Percentiles rank a stretch among this genome's conserved stretches.
phyloP scores from a whole-genome alignment of 805 yeast genomes.

The Sugiyamaella mastotermitis region DNA sequence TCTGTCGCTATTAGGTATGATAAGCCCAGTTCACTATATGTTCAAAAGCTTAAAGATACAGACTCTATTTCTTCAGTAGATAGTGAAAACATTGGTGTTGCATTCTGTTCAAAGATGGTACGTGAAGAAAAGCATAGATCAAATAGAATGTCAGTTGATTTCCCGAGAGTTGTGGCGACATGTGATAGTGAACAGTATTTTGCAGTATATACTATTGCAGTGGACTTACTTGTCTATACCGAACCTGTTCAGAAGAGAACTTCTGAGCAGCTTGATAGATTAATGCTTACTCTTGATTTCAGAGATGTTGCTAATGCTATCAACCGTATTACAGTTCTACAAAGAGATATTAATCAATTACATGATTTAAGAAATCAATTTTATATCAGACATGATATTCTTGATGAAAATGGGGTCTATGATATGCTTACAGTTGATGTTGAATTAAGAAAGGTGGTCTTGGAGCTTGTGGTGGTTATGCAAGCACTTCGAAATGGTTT shows the following conservation, averaged over 20 bases:
- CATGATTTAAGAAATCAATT: constrained; percentile 41
- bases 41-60: constrained; percentile 18
- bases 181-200: constrained; percentile 72
- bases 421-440: constrained; percentile 27
- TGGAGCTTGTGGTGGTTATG: constrained; percentile 31
- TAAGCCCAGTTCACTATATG: constrained; percentile 42
- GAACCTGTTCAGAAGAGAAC: constrained; percentile 63
- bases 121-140: constrained; percentile 24
- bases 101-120: constrained; percentile 14
- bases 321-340: constrained; percentile 43
- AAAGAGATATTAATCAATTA: constrained; percentile 40
- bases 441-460: constrained; percentile 23
- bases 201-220: constrained; percentile 54
- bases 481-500: constrained; percentile 30
- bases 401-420: constrained; percentile 32
- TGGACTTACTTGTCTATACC: constrained; percentile 60
- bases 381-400: constrained; percentile 41
- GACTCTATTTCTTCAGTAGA: constrained; percentile 8
- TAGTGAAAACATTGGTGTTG: constrained; percentile 12
- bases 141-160: constrained; percentile 51
- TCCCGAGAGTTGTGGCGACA: constrained; percentile 61
- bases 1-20: constrained; percentile 59
- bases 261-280: constrained; percentile 55
- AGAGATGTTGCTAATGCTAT: constrained; percentile 50
- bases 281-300: constrained; percentile 65